A percentile compares a stretch with the other conserved stretches of the same genome.
Conservation (phyloP, 192 early-diverging fungal species). For the Martensiomyces pterosporus region DNA sequence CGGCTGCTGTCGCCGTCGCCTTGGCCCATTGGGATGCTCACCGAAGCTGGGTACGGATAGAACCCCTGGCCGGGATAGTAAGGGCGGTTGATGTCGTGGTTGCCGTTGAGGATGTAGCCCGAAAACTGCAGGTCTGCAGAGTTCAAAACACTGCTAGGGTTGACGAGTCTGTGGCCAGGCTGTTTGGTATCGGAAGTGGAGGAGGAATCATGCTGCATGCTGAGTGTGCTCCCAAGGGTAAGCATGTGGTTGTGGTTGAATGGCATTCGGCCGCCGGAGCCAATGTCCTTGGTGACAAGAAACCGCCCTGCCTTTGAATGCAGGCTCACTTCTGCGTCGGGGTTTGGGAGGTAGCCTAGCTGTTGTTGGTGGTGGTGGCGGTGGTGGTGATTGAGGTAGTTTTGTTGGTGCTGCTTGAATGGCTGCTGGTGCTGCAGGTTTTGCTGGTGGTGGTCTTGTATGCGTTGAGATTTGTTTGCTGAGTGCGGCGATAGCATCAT, state of each 20-base stretch:
- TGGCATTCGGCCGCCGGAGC: too few relatives aligned
- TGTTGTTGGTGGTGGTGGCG: neutral
- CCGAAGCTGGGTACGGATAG: neutral
- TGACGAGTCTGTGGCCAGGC: slow-evolving; percentile 6
- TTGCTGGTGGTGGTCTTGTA: neutral
- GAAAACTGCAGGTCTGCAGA: slow-evolving; percentile 43
- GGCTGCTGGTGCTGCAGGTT: neutral
- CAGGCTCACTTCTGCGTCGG: too few relatives aligned
- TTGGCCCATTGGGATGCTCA: neutral
- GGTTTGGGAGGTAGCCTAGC: too few relatives aligned
- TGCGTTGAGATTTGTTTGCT: neutral
- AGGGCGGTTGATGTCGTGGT: slow-evolving; percentile 8
- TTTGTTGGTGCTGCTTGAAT: neutral
- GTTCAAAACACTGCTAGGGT: slow-evolving; percentile 18
- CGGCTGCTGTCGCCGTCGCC: slow-evolving; percentile 8
- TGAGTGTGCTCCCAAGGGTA: slow-evolving; percentile 6
- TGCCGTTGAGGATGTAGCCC: slow-evolving; percentile 29
- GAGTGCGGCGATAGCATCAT: slow-evolving; percentile 5
- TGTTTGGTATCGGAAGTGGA: neutral
- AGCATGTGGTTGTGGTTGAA: too few relatives aligned
- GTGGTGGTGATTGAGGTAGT: neutral
- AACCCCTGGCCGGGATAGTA: neutral
- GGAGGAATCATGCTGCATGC: slow-evolving; percentile 9
- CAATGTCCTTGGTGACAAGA: neutral
- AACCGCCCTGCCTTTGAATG: too few relatives aligned